Evolutionary conservation across 495 filamentous ascomycete genomes (phyloP).

Genomic region (Physcia stellaris): DNA sequence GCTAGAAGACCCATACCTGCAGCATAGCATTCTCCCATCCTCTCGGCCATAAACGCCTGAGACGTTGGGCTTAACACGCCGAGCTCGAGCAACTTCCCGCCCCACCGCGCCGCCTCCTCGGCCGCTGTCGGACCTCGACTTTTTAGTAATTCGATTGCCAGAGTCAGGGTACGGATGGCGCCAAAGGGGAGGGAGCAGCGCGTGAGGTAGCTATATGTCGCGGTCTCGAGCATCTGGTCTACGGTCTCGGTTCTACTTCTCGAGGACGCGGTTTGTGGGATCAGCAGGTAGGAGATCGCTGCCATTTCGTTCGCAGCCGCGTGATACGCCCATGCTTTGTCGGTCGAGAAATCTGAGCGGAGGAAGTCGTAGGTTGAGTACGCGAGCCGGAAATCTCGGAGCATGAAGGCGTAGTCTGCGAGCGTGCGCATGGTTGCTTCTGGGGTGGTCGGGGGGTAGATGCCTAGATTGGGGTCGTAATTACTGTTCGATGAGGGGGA

Average conservation of each 20-base stretch:
- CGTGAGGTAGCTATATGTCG: conserved; percentile 82
- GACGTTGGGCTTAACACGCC: conserved; percentile 59
- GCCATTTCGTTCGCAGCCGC: conserved; percentile 89
- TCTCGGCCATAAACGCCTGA: conserved; percentile 67
- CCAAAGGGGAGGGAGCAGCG: conserved; percentile 62
- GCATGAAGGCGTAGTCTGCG: conserved; percentile 90
- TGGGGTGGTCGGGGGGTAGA: conserved; percentile 68
- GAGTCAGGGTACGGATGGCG: conserved; percentile 59
- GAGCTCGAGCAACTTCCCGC: conserved; percentile 62
- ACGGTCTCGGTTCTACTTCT: conserved; percentile 66
- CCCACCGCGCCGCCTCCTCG: conserved; percentile 83
- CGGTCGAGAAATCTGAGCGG: conserved; percentile 73
- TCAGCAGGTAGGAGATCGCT: conserved; percentile 66
- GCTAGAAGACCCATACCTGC: conserved; percentile 44
- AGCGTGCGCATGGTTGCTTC: conserved; percentile 89
- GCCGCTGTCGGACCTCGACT: conserved; percentile 62
- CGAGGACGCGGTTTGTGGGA: conserved; percentile 51
- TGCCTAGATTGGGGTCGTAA: conserved; percentile 63
- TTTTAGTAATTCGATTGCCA: conserved; percentile 70
- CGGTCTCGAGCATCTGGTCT: conserved; percentile 73
- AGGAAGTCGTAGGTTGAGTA: conserved; percentile 82
- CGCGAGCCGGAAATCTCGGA: conserved; percentile 89
- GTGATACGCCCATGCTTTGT: conserved; percentile 94
- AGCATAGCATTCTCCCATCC: conserved; percentile 71
- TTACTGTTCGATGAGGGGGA: conserved; percentile 42